phyloP scores from a whole-genome alignment of 2,329 filamentous ascomycete genomes.

The Aspergillus ochraceus region DNA sequence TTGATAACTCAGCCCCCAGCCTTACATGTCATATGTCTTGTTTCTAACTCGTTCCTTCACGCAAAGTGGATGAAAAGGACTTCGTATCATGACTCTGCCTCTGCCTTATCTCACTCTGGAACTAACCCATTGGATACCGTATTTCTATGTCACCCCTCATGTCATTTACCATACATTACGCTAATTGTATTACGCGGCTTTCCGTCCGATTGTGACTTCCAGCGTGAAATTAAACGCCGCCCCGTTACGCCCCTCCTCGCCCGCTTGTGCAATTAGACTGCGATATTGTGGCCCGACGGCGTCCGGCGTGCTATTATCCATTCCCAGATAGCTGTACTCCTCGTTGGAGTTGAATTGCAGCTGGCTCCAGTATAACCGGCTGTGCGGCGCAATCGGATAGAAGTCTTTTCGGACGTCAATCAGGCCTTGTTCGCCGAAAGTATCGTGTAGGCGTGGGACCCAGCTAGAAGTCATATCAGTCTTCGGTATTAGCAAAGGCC shows the following conservation, averaged over 20 bases:
- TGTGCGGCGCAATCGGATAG: constrained; percentile 1
- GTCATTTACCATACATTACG: background rate
- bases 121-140: too few relatives aligned
- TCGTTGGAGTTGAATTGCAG: constrained; percentile 4
- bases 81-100: too few relatives aligned
- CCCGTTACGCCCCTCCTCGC: background rate
- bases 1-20: too few relatives aligned
- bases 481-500: background rate
- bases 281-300: background rate
- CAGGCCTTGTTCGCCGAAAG: background rate
- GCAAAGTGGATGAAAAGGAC: too few relatives aligned
- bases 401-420: background rate
- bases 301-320: background rate
- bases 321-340: constrained; percentile 2
- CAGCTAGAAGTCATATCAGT: background rate
- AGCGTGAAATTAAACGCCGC: constrained; percentile 2
- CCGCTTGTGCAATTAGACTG: background rate
- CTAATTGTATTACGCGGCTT: background rate
- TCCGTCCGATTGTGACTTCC: background rate
- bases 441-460: background rate
- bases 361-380: background rate
- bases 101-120: too few relatives aligned
- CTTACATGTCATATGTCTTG: too few relatives aligned
- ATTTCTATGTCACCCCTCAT: too few relatives aligned
- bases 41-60: too few relatives aligned